Percentiles rank a stretch among this genome's conserved stretches.
phyloP scores from a whole-genome alignment of 345 rosid species.

The Cochlearia excelsa region DNA sequence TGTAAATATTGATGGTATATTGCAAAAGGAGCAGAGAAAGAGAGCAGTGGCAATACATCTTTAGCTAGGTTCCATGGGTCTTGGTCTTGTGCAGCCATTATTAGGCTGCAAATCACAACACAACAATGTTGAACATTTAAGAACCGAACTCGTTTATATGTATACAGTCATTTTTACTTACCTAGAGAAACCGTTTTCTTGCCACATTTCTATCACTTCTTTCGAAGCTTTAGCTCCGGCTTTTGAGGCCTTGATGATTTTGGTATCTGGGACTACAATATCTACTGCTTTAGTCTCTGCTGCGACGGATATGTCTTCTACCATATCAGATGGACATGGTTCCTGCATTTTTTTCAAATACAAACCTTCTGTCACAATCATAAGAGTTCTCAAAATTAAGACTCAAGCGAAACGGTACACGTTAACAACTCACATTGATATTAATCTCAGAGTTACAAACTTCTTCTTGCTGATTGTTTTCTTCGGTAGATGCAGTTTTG shows the following conservation, averaged over 20 bases:
- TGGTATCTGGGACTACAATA: conserved; percentile 26
- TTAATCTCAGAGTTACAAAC: conserved; percentile 34
- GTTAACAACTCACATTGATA: conserved; percentile 40
- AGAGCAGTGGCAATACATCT: conserved; percentile 67
- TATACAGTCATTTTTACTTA: conserved; percentile 25
- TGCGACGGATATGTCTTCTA: conserved; percentile 43
- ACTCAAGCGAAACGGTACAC: conserved; percentile 1
- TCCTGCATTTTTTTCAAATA: conserved; percentile 39
- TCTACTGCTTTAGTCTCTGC: conserved; percentile 43
- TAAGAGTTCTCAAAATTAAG: background rate
- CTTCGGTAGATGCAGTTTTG: conserved; percentile 22
- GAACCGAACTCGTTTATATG: background rate
- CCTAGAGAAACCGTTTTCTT: conserved; percentile 89
- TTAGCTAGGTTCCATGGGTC: conserved; percentile 70
- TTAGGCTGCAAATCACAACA: conserved; percentile 46
- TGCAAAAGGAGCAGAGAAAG: conserved; percentile 86
- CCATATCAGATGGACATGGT: conserved; percentile 40
- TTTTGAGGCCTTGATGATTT: conserved; percentile 53
- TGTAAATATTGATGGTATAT: conserved; percentile 91
- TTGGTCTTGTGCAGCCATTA: conserved; percentile 80
- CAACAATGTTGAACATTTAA: background rate
- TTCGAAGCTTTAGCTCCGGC: conserved; percentile 69
- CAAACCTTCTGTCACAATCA: conserved; percentile 19
- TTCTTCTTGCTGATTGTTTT: conserved; percentile 25
- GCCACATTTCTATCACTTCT: conserved; percentile 63